Base-by-base conservation (phyloP, 441 rosid genomes). In the Pelargonium cotyledonis region DNA sequence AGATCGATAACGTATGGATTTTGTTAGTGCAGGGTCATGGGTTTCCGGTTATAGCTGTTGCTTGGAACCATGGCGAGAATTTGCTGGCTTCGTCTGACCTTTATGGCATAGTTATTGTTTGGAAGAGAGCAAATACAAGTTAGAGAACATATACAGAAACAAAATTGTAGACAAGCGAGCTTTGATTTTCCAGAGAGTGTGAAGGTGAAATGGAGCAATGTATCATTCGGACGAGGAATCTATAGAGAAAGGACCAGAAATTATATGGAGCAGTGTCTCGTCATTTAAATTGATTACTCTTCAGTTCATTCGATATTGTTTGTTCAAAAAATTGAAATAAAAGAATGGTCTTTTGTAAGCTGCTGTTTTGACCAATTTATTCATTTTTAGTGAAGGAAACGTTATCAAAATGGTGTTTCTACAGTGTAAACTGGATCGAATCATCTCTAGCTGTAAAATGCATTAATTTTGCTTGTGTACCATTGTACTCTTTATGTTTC, bases 1-100 rank as follows among this genome's bases (percentile, higher is more conserved):
- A 38, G 57, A 49, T 49, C 16, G 12, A 49, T 15, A 49, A 49
- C 6, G 57, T 29, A 55, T n/a, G 64, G 63, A 63, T 66, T 38
- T 73, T 55, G 73, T 68, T 70, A 44, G 3, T 70, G 74, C 90
- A 90, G 99, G 97, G 99, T 73, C 99, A 91, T 76, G 85, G 96
- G n/a, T 95, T 91, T 71, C 95, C 97, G 0, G 97, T 91, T 19
- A 79, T 83, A 70, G 85, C 81, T 8, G 99, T 95, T 21, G 92
- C 96, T 31, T 91, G 99, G 97, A 91, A 95, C 85, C 89, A 90
- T 12, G 97, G 99, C 44, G 97, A 95, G 78, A 91, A 95, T 79
- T 84, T 90, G 70, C 76, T 95, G 82, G 99, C 99, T 0, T 90
- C 99, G 0, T 89, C 96, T 12, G 99, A 95, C 75, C 86, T 88